Evolutionary conservation across 805 yeast species (phyloP), one percentile per base, ranked within the genome.

Genomic region (Teunomyces aglyptinius): DNA sequence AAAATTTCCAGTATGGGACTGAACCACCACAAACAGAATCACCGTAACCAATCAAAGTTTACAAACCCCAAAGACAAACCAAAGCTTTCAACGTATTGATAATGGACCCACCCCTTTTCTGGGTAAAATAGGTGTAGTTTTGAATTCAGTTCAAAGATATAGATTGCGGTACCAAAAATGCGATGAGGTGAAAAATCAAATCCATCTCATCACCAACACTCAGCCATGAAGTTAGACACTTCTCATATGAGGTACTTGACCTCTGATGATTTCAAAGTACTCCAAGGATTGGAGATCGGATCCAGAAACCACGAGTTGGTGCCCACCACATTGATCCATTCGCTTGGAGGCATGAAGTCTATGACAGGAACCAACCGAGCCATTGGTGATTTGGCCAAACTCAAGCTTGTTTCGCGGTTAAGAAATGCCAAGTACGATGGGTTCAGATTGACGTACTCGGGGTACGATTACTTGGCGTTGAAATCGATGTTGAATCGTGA

Each of bases 401-500:
- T 89, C 51, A 89, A 83, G 57, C 71, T 94, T 43, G 78, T 94
- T 19, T 76, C 92, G 1, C 77, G 84, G 52, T 74, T 89, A 48
- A 78, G 96, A 68, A 94, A 94, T 65, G 95, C 97, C 28, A 89
- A 84, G 58, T 92, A 94, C 65, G 99, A 94, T 63, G 99, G 99
- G 10, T 94, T 88, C 70, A 77, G 92, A 54, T 68, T 94, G 53
- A 86, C 96, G 0, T 91, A 86, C 64, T 81, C 80, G 41, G 99
- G 99, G 3, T 88, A 83, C 65, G 99, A 94, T 67, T 94, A 88
- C 62, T 75, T 94, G 53, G 98, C 98, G 0, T 74, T 94, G 53
- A 89, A 85, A 64, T 78, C 96, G 6, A 81, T 94, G 82, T 73
- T 86, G 52, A 86, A 84, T 58, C 76, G 89, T 54, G 81, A 83